Evolutionary conservation across 192 early-diverging fungal species (phyloP).

Genomic region (Piromyces finnis): DNA sequence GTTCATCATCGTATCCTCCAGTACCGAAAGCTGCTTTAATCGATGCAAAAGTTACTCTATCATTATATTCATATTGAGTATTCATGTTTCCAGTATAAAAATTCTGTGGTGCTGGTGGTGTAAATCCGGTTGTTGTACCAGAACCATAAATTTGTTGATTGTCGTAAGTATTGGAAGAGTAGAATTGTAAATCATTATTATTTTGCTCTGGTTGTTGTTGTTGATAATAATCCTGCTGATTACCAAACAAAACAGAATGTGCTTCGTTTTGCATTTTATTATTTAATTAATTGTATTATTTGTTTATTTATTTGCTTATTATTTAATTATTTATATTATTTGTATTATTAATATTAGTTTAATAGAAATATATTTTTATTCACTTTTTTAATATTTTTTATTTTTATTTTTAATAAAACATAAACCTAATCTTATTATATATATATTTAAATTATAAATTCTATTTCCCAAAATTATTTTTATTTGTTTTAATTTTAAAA

Average conservation of each 20-base stretch:
- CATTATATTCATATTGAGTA: not conserved
- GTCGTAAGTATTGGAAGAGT: not conserved
- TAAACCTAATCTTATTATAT: too few species aligned
- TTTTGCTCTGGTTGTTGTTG: not conserved
- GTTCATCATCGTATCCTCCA: constrained; percentile 80
- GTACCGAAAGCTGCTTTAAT: constrained; percentile 66
- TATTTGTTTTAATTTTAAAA: too few species aligned
- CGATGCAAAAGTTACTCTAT: not conserved
- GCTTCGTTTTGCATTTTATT: not conserved
- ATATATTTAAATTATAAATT: too few species aligned
- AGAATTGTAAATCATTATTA: not conserved
- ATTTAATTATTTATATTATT: too few species aligned
- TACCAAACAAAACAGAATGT: not conserved
- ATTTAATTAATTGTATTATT: too few species aligned
- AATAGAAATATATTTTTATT: too few species aligned
- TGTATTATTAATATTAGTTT: too few species aligned
- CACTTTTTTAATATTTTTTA: too few species aligned
- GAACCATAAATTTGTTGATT: not conserved
- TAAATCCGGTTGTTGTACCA: not conserved
- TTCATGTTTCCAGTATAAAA: not conserved
- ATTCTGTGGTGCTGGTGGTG: not conserved
- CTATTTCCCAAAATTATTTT: too few species aligned
- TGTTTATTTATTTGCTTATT: too few species aligned
- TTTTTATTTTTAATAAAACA: too few species aligned
- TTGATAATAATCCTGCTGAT: not conserved